Conservation (phyloP, 768 basidiomycete genomes). For the Sporobolomyces phaffii region DNA sequence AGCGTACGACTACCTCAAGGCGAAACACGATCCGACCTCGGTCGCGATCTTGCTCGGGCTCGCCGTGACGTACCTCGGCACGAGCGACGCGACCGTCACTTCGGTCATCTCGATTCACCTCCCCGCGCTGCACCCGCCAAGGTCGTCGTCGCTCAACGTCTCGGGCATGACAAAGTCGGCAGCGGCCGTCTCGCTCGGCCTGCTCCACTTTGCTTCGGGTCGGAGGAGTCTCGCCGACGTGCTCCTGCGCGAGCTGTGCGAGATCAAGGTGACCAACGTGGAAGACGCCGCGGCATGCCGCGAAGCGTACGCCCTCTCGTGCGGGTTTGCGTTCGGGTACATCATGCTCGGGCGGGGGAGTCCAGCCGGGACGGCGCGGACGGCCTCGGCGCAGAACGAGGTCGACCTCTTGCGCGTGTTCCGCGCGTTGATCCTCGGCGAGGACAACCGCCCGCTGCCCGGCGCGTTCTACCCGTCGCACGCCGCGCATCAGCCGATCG, state of each 20-base stretch:
- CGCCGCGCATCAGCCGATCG: constrained; percentile 50
- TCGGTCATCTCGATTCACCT: constrained; percentile 88
- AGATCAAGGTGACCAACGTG: constrained; percentile 67
- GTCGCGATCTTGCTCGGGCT: constrained; percentile 91
- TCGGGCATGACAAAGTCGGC: constrained; percentile 83
- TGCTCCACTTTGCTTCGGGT: constrained; percentile 80
- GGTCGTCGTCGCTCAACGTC: constrained; percentile 80
- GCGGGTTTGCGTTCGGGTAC: constrained; percentile 88
- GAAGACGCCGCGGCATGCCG: constrained; percentile 82
- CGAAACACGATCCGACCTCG: constrained; percentile 91
- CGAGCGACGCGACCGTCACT: constrained; percentile 76
- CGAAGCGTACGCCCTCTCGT: constrained; percentile 83
- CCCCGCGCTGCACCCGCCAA: constrained; percentile 80
- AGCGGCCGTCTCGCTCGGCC: constrained; percentile 76
- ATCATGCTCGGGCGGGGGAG: constrained; percentile 81
- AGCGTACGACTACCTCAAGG: constrained; percentile 88
- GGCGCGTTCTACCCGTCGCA: constrained; percentile 8
- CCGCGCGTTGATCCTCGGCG: constrained; percentile 30
- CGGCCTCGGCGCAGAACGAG: constrained; percentile 12
- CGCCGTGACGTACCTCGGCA: constrained; percentile 81
- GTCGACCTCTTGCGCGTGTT: constrained; percentile 21
- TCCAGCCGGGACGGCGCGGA: constrained; percentile 42
- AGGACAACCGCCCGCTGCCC: constrained; percentile 18
- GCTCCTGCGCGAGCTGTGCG: constrained; percentile 73
- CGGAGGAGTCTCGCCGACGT: constrained; percentile 89